These are phyloP conservation scores for Saraca asoca DNA, from an alignment of 331 rosid species.

Conservation along the genomic window DNA sequence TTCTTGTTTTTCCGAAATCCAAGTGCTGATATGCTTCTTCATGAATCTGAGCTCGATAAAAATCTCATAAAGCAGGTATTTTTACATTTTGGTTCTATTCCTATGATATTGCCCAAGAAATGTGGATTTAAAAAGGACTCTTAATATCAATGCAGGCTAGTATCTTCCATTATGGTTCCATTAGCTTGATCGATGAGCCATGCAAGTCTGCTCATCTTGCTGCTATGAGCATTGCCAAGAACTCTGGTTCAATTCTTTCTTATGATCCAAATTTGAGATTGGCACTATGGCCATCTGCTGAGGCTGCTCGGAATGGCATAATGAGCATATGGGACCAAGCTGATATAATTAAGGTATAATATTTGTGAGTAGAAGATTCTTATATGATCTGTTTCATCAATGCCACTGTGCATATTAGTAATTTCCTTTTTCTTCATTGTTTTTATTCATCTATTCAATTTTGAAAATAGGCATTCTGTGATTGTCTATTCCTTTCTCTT, in stretches of 20 bases:
- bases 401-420: not conserved
- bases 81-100: slow-evolving; percentile 18
- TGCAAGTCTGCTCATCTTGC: slow-evolving; percentile 81
- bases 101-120: not conserved
- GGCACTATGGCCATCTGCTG: slow-evolving; percentile 85
- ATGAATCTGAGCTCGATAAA: slow-evolving; percentile 74
- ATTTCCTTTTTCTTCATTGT: not conserved
- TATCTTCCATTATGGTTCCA: slow-evolving; percentile 93
- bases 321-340: slow-evolving; percentile 86
- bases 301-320: slow-evolving; percentile 73
- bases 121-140: not conserved
- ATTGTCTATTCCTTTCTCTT: not conserved
- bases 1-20: slow-evolving; percentile 89
- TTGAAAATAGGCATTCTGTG: too few relatives aligned
- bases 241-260: slow-evolving; percentile 80
- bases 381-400: not conserved
- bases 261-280: slow-evolving; percentile 91
- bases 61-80: slow-evolving; percentile 62
- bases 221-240: slow-evolving; percentile 74
- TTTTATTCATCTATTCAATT: too few relatives aligned
- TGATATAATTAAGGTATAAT: slow-evolving; percentile 76
- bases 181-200: slow-evolving; percentile 93
- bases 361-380: not conserved
- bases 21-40: slow-evolving; percentile 93
- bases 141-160: slow-evolving; percentile 56